Conservation (phyloP, 2,329 filamentous ascomycete genomes). For the Dactylellina leptospora region DNA sequence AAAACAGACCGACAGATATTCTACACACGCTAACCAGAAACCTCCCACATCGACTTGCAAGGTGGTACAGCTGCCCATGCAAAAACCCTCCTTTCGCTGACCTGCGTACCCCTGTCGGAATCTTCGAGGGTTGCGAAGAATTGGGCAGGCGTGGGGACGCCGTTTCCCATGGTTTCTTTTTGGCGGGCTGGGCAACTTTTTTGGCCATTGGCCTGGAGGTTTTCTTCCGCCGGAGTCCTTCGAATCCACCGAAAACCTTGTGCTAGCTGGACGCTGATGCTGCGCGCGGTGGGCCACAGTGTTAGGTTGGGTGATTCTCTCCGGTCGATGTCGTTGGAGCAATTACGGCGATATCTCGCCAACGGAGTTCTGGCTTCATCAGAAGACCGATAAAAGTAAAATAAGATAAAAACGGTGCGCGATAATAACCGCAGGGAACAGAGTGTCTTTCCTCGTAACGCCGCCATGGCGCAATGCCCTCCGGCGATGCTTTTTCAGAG, state of each 20-base stretch:
- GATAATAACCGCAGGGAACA: constrained; percentile 2
- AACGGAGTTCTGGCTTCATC: background rate
- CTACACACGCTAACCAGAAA: constrained; percentile 46
- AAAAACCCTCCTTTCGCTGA: constrained; percentile 52
- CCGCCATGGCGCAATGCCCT: constrained; percentile 48
- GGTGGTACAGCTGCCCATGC: constrained; percentile 47
- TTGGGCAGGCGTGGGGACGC: constrained; percentile 53
- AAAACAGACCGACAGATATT: constrained; percentile 53
- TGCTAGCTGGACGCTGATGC: too few relatives aligned
- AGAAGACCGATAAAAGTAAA: too few relatives aligned
- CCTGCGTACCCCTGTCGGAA: constrained; percentile 52
- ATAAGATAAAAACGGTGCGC: constrained; percentile 4
- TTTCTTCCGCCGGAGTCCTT: constrained; percentile 18
- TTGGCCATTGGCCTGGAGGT: too few relatives aligned
- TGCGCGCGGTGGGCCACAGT: constrained; percentile 4
- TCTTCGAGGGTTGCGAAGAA: constrained; percentile 51
- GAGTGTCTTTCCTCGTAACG: constrained; percentile 31
- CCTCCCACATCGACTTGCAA: constrained; percentile 45
- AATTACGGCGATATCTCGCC: constrained; percentile 28
- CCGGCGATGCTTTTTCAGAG: constrained; percentile 6
- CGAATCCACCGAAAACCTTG: constrained; percentile 26
- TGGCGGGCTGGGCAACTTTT: too few relatives aligned
- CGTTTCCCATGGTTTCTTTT: constrained; percentile 33
- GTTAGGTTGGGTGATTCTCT: constrained; percentile 20
- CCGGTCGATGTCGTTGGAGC: constrained; percentile 37